These are phyloP conservation scores for Phialemoniopsis sp. DNA, from an alignment of 2,329 filamentous ascomycete genomes.

Conservation along the genomic window DNA sequence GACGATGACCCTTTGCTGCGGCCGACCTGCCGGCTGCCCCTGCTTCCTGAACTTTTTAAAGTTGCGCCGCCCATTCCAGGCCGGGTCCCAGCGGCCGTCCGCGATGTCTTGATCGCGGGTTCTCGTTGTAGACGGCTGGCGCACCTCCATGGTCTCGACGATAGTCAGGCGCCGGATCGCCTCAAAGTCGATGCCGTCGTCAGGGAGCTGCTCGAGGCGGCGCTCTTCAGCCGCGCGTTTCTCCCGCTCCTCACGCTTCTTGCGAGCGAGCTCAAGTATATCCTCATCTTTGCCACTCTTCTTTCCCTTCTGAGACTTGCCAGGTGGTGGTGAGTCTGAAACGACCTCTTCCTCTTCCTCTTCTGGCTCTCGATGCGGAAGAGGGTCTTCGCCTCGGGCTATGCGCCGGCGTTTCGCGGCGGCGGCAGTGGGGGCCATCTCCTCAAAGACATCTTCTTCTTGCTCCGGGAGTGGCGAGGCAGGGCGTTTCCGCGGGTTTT, in stretches of 20 bases:
- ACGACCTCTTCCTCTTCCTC: slow-evolving; percentile 11
- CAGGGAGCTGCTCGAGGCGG: slow-evolving; percentile 46
- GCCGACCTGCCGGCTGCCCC: slow-evolving; percentile 41
- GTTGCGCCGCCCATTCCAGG: slow-evolving; percentile 93
- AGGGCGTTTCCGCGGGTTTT: slow-evolving; percentile 36
- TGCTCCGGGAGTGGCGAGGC: slow-evolving; percentile 33
- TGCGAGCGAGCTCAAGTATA: slow-evolving; percentile 61
- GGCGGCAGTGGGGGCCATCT: slow-evolving; percentile 71
- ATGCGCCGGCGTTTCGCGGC: slow-evolving; percentile 75
- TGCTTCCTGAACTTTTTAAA: slow-evolving; percentile 81
- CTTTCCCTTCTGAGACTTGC: slow-evolving; percentile 44
- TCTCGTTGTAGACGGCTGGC: slow-evolving; percentile 22
- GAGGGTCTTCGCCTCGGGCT: slow-evolving; percentile 48
- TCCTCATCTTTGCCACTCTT: slow-evolving; percentile 49
- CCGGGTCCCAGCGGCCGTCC: slow-evolving; percentile 70
- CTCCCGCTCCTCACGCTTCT: slow-evolving; percentile 61
- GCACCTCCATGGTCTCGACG: slow-evolving; percentile 72
- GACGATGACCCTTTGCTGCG: slow-evolving; percentile 52
- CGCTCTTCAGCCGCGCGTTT: slow-evolving; percentile 52
- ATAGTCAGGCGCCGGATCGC: slow-evolving; percentile 71
- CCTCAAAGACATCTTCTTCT: slow-evolving; percentile 59
- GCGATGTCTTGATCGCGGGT: slow-evolving; percentile 46
- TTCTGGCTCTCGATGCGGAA: slow-evolving; percentile 21
- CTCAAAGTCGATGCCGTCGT: slow-evolving; percentile 63
- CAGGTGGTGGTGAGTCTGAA: slow-evolving; percentile 10